These are phyloP conservation scores for Blastobotrys chiropterorum DNA, from an alignment of 805 yeast species.

Conservation along the genomic window DNA sequence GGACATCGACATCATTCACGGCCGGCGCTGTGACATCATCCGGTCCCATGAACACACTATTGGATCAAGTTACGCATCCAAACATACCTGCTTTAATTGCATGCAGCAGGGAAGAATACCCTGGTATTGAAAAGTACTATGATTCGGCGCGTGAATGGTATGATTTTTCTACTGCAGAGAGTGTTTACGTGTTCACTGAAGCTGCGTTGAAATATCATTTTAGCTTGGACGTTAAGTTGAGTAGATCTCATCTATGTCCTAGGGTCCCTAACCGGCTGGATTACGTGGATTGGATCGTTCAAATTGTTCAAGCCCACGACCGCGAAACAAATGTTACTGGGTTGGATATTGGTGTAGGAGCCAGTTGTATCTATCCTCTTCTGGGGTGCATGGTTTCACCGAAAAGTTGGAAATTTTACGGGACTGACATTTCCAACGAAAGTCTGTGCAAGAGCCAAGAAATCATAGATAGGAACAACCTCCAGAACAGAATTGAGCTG, in stretches of 20 bases:
- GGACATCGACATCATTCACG: no score
- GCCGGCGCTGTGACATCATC: background rate
- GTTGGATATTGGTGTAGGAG: conserved; percentile 45
- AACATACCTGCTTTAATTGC: background rate
- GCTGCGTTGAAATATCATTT: conserved; percentile 14
- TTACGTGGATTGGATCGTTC: conserved; percentile 26
- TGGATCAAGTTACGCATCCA: background rate
- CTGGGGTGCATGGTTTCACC: conserved; percentile 28
- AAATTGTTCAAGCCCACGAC: conserved; percentile 20
- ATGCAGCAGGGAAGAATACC: background rate
- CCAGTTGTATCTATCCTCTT: conserved; percentile 42
- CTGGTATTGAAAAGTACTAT: background rate
- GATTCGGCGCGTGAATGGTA: background rate
- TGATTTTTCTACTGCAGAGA: conserved; percentile 11
- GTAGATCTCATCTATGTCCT: conserved; percentile 16
- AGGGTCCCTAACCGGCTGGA: conserved; percentile 25
- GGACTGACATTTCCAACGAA: conserved; percentile 38
- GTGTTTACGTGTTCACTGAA: conserved; percentile 9
- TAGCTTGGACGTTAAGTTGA: conserved; percentile 11
- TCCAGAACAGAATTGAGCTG: conserved; percentile 11
- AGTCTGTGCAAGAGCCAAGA: conserved; percentile 30
- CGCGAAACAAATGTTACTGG: background rate
- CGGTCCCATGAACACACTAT: background rate
- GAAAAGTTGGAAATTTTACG: conserved; percentile 26
- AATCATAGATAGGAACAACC: conserved; percentile 27